These are phyloP conservation scores for Stenocarpella maydis DNA, from an alignment of 2,329 filamentous ascomycete species.

Conservation along the genomic window DNA sequence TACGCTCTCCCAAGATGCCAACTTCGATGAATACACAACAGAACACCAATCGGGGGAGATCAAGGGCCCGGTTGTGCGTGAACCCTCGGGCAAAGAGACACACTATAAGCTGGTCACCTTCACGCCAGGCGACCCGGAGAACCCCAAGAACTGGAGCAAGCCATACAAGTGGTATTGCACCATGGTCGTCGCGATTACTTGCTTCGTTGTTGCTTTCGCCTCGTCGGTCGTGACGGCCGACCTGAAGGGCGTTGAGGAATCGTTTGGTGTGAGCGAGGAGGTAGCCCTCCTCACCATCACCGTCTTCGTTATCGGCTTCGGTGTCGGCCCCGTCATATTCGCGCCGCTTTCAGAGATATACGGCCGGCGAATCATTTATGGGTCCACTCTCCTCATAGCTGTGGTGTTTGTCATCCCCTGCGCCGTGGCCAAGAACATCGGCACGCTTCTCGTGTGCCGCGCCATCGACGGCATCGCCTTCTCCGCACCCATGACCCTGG, in stretches of 20 bases:
- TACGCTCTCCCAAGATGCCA: slow-evolving; percentile 66
- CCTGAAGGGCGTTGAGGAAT: slow-evolving; percentile 67
- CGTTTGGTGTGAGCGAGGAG: slow-evolving; percentile 75
- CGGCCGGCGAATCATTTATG: slow-evolving; percentile 77
- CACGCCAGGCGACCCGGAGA: slow-evolving; percentile 73
- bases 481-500: slow-evolving; percentile 85
- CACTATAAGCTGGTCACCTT: slow-evolving; percentile 69
- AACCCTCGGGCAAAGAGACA: slow-evolving; percentile 38
- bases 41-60: slow-evolving; percentile 72
- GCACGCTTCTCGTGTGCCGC: slow-evolving; percentile 78
- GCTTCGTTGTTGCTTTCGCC: slow-evolving; percentile 76
- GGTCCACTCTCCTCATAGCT: slow-evolving; percentile 71
- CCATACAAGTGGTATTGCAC: slow-evolving; percentile 83
- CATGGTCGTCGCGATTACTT: slow-evolving; percentile 81
- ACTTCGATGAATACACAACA: slow-evolving; percentile 72
- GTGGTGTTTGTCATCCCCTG: slow-evolving; percentile 84
- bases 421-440: slow-evolving; percentile 78
- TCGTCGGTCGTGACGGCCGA: slow-evolving; percentile 83
- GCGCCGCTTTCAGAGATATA: slow-evolving; percentile 80
- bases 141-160: slow-evolving; percentile 88
- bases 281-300: slow-evolving; percentile 77
- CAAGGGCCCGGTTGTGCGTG: slow-evolving; percentile 48
- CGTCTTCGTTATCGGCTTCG: slow-evolving; percentile 84
- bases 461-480: slow-evolving; percentile 85
- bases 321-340: slow-evolving; percentile 82